Percentiles rank a stretch among this genome's conserved stretches.
phyloP scores from a whole-genome alignment of 441 rosid species.

The Croton laevigatus region DNA sequence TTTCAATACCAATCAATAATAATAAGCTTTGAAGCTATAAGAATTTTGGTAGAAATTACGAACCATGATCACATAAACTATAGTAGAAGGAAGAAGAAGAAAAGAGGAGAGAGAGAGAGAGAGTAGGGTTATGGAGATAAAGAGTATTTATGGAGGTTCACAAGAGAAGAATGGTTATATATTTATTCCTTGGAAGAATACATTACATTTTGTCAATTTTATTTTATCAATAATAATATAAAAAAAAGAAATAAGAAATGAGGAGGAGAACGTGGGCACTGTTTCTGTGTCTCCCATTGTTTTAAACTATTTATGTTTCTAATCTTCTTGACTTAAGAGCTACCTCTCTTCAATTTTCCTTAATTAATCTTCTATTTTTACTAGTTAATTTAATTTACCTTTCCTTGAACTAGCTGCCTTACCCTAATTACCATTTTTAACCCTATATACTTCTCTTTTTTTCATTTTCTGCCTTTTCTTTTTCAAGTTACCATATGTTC shows the following conservation, averaged over 20 bases:
- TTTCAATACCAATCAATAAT: no score
- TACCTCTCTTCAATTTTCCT: constrained; percentile 8
- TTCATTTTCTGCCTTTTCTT: not conserved
- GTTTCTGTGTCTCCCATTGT: constrained; percentile 84
- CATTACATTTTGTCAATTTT: constrained; percentile 34
- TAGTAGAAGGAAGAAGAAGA: constrained; percentile 8
- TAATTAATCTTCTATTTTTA: no score
- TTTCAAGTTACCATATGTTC: not conserved
- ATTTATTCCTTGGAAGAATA: constrained; percentile 57
- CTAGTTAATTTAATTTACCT: not conserved
- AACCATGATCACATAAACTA: constrained; percentile 54
- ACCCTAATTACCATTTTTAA: no score
- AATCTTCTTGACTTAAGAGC: constrained; percentile 76
- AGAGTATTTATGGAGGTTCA: constrained; percentile 76
- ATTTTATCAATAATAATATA: not conserved
- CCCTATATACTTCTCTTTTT: not conserved
- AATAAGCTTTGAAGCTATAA: no score
- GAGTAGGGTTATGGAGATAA: constrained; percentile 31
- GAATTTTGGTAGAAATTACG: constrained; percentile 18
- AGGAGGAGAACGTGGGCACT: constrained; percentile 82
- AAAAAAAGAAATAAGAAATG: constrained; percentile 27
- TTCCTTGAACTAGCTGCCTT: constrained; percentile 46
- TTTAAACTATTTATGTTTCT: constrained; percentile 36
- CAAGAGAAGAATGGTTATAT: constrained; percentile 41
- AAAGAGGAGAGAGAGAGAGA: constrained; percentile 26